A percentile compares a stretch with the other conserved stretches of the same genome.
phyloP scores from a whole-genome alignment of 2,329 filamentous ascomycete species.

The Aspergillus jensenii region DNA sequence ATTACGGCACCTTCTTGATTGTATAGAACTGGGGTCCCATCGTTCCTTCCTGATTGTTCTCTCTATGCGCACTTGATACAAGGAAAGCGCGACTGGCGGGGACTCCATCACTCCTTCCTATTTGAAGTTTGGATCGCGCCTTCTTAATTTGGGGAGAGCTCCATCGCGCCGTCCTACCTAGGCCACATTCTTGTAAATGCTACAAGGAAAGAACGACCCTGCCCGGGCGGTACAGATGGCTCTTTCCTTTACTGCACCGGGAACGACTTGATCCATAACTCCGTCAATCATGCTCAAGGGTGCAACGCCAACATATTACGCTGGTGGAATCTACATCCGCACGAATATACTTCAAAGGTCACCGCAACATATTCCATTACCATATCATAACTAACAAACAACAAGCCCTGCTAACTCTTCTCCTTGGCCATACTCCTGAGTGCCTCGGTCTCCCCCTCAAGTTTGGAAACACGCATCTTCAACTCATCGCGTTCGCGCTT shows the following conservation, averaged over 20 bases:
- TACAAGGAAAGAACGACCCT: too few species aligned
- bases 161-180: too few species aligned
- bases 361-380: neutral
- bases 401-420: neutral
- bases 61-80: too few species aligned
- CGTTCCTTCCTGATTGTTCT: too few species aligned
- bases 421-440: constrained; percentile 26
- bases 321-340: neutral
- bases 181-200: neutral
- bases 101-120: neutral
- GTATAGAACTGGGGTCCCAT: neutral
- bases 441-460: constrained; percentile 38
- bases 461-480: constrained; percentile 34
- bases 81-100: too few species aligned
- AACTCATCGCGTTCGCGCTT: constrained; percentile 36
- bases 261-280: too few species aligned
- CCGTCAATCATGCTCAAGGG: too few species aligned
- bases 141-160: neutral
- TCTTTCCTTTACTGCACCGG: neutral
- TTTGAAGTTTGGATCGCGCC: neutral
- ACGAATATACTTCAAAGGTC: neutral
- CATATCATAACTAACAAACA: neutral
- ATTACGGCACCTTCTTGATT: neutral
- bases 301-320: neutral
- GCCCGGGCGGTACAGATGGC: neutral